phyloP scores from a whole-genome alignment of 2,329 filamentous ascomycete species.

The Shiraia bambusicola region DNA sequence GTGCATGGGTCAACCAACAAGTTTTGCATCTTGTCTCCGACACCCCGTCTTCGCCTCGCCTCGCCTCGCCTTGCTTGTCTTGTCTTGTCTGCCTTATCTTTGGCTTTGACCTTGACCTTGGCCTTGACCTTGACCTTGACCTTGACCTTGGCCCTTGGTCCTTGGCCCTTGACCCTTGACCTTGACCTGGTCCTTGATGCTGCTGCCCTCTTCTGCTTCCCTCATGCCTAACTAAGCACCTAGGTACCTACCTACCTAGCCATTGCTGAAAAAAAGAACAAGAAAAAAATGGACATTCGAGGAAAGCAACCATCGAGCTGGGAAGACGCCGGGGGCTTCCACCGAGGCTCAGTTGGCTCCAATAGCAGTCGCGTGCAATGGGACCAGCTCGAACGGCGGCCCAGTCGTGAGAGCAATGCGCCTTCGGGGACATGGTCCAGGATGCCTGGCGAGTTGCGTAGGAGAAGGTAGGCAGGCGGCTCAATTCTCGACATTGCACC shows the following conservation, averaged over 20 bases:
- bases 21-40: conserved; percentile 19
- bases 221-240: background rate
- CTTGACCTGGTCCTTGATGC: too few species aligned
- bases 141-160: conserved; percentile 9
- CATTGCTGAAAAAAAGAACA: conserved; percentile 5
- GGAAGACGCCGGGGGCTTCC: conserved; percentile 49
- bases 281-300: conserved; percentile 42
- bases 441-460: conserved; percentile 34
- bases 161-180: conserved; percentile 12
- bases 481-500: conserved; percentile 1
- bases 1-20: conserved; percentile 28
- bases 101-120: conserved; percentile 10
- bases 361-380: conserved; percentile 42
- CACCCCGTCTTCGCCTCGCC: too few species aligned
- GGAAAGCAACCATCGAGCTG: conserved; percentile 49
- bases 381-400: conserved; percentile 37
- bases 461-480: conserved; percentile 35
- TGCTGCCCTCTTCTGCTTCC: conserved; percentile 1
- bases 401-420: conserved; percentile 34
- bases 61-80: conserved; percentile 6
- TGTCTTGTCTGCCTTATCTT: too few species aligned
- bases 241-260: background rate
- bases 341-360: conserved; percentile 47
- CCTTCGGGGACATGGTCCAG: conserved; percentile 27
- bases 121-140: too few species aligned